Conservation (phyloP, 2,329 filamentous ascomycete genomes). For the Cercospora berteroae region DNA sequence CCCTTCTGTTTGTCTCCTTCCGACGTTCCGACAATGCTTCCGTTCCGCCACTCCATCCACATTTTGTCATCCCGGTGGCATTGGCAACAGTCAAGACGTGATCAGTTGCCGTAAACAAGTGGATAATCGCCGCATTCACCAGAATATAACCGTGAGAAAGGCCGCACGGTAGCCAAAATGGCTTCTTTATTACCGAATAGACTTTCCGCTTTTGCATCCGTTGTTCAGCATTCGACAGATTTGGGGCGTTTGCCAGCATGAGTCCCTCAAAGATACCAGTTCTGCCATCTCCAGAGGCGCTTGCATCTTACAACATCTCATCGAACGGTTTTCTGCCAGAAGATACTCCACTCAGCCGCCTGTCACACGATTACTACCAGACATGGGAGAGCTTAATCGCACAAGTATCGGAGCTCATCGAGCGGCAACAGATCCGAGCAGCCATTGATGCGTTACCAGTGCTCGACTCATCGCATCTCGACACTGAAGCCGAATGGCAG, state of each 20-base stretch:
- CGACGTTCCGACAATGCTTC: slow-evolving; percentile 1
- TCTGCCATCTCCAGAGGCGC: slow-evolving; percentile 24
- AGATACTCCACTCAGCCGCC: slow-evolving; percentile 69
- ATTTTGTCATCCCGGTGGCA: background rate
- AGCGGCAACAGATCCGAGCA: slow-evolving; percentile 74
- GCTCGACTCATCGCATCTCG: slow-evolving; percentile 75
- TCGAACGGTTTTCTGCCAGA: slow-evolving; percentile 77
- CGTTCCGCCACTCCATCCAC: background rate
- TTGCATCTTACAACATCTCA: slow-evolving; percentile 29
- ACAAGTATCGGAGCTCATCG: slow-evolving; percentile 78
- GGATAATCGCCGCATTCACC: background rate
- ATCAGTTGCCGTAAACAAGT: background rate
- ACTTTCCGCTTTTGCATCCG: background rate
- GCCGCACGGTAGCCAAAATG: background rate
- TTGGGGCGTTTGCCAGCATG: slow-evolving; percentile 21
- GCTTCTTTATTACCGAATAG: background rate
- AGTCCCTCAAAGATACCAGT: slow-evolving; percentile 29
- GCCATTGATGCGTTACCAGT: slow-evolving; percentile 77
- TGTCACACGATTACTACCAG: slow-evolving; percentile 89
- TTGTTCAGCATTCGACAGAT: background rate
- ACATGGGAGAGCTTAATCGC: slow-evolving; percentile 83
- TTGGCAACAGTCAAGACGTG: background rate
- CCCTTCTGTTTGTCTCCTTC: background rate
- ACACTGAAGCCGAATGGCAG: slow-evolving; percentile 85
- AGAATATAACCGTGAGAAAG: background rate